Percentiles rank a stretch among this genome's conserved stretches.
Evolutionary conservation across 345 rosid genomes (phyloP).

Genomic region (Salix koriyanagi): DNA sequence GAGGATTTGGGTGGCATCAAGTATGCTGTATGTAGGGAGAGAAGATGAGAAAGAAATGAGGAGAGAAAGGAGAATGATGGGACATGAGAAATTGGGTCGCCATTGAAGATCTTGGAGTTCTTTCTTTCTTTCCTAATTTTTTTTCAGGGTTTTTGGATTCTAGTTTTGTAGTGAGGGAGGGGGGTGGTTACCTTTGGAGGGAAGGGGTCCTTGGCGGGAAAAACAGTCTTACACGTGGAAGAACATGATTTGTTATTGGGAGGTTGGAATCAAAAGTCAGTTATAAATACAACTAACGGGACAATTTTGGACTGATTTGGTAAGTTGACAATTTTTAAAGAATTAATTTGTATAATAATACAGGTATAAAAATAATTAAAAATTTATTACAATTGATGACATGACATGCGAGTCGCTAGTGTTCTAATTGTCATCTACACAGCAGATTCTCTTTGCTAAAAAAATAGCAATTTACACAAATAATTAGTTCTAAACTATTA

Average conservation of each 20-base stretch:
- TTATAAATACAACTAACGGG: neutral
- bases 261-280: neutral
- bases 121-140: neutral
- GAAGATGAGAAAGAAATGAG: conserved; percentile 3
- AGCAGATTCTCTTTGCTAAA: too few species aligned
- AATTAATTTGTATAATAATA: too few species aligned
- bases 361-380: too few species aligned
- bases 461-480: too few species aligned
- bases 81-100: conserved; percentile 11
- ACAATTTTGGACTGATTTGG: too few species aligned
- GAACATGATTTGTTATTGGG: neutral
- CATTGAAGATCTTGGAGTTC: conserved; percentile 13
- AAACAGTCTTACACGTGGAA: neutral
- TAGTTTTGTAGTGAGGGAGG: neutral
- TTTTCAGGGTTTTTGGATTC: too few species aligned
- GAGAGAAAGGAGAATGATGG: conserved; percentile 10
- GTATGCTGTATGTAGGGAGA: conserved; percentile 11
- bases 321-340: too few species aligned
- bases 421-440: too few species aligned
- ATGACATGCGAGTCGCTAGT: too few species aligned
- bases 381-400: too few species aligned
- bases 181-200: neutral
- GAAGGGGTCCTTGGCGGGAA: conserved; percentile 5
- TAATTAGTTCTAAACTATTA: too few species aligned
- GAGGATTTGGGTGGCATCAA: conserved; percentile 21